Percentiles rank a stretch among this genome's conserved stretches.
Conservation (phyloP, 2,329 filamentous ascomycete species). For the Fusarium sp. region DNA sequence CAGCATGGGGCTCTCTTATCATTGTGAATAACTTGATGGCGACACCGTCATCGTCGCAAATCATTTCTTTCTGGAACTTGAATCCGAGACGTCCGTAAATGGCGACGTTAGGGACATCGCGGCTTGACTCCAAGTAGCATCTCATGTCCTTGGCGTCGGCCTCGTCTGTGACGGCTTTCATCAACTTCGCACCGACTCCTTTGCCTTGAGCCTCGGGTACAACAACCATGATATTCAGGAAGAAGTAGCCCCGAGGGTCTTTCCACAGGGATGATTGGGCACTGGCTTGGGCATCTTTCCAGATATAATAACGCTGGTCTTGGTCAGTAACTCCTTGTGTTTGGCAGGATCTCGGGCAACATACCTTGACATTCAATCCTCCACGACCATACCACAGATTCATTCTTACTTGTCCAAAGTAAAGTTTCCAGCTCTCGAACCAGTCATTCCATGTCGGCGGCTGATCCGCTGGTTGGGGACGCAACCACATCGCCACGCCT, state of each 20-base stretch:
- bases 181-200: slow-evolving; percentile 72
- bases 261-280: slow-evolving; percentile 72
- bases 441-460: slow-evolving; percentile 70
- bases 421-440: slow-evolving; percentile 73
- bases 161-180: slow-evolving; percentile 69
- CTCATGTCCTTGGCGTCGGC: slow-evolving; percentile 72
- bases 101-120: slow-evolving; percentile 72
- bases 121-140: slow-evolving; percentile 78
- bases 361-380: slow-evolving; percentile 69
- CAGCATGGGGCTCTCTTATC: slow-evolving; percentile 53
- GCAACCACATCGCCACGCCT: slow-evolving; percentile 79
- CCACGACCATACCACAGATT: slow-evolving; percentile 76
- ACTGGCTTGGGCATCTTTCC: slow-evolving; percentile 73
- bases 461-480: slow-evolving; percentile 60
- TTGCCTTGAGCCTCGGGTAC: slow-evolving; percentile 71
- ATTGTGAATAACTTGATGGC: slow-evolving; percentile 63
- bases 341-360: rapidly evolving
- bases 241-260: slow-evolving; percentile 75
- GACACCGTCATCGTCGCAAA: slow-evolving; percentile 71
- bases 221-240: slow-evolving; percentile 80
- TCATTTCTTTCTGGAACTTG: slow-evolving; percentile 70
- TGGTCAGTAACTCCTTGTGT: not conserved
- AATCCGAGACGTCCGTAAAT: slow-evolving; percentile 80
- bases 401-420: slow-evolving; percentile 72
- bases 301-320: slow-evolving; percentile 72